Evolutionary conservation across 2,329 filamentous ascomycete genomes (phyloP), one percentile per base, ranked within the genome.

Genomic region (Pseudocercospora crystallina): DNA sequence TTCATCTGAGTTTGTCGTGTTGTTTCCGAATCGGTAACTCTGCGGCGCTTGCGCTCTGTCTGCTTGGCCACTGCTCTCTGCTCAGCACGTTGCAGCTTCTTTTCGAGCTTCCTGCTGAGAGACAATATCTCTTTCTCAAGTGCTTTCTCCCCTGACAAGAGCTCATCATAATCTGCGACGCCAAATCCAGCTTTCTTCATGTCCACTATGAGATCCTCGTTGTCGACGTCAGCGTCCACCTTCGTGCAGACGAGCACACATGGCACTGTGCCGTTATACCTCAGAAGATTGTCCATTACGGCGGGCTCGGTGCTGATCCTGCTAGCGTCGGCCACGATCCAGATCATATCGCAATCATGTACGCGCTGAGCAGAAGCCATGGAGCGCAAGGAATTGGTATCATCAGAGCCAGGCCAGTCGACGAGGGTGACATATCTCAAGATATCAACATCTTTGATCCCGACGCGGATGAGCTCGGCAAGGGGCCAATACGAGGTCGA

Each of bases 291-390:
- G 7, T 32, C 29, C 1, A 13, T 34, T 2, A 51, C 35, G 8
- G 30, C 42, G 2, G n/a, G 36, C 11, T 58, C 47, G 1, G 46
- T 46, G 11, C 10, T 14, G 1, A 49, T 26, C 9, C 56, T 49
- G 2, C 37, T 41, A 1, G 47, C 40, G 1, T 29, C 3, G 1
- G 40, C 32, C 7, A 60, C 49, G 29, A 52, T 48, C 57, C 57
- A 60, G 1, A 58, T 35, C 5, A 52, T 47, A 8, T 60, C 43
- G 39, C 54, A 60, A 14, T 58, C 41, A 2, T 38, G 35, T 9
- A 60, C 34, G 8, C 43, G 38, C 1, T 45, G 15, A 1, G 37
- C 40, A 1, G 54, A 56, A 1, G 53, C 47, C 8, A 37, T 47
- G 1, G 51, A 47, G 4, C 57, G 46, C 0, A 58, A 9, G 2